These are phyloP conservation scores for Lobosporangium transversale DNA, from an alignment of 192 early-diverging fungal species.

Conservation along the genomic window DNA sequence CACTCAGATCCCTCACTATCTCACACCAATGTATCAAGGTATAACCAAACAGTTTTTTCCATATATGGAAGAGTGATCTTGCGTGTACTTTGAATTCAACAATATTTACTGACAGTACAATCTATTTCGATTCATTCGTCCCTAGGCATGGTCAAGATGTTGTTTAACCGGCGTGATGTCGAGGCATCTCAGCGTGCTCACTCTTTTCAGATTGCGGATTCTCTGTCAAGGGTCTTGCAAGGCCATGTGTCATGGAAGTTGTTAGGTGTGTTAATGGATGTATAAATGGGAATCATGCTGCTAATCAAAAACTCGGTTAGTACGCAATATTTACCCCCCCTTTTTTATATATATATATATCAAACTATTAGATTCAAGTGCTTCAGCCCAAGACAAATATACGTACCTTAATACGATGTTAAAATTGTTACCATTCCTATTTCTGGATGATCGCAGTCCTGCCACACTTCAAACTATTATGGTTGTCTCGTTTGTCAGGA, in stretches of 20 bases:
- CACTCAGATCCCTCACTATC: conserved; percentile 69
- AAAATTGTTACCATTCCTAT: conserved; percentile 62
- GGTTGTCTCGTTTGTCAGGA: conserved; percentile 68
- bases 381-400: conserved; percentile 54
- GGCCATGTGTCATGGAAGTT: conserved; percentile 62
- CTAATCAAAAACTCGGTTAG: too few relatives aligned
- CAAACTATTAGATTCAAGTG: conserved; percentile 14
- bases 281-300: not conserved
- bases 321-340: too few relatives aligned
- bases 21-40: conserved; percentile 77
- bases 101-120: too few relatives aligned
- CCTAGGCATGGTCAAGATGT: conserved; percentile 69
- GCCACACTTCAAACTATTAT: conserved; percentile 69
- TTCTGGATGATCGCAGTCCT: conserved; percentile 69
- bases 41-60: too few relatives aligned
- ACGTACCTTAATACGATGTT: conserved; percentile 68
- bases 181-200: conserved; percentile 59
- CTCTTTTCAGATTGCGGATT: conserved; percentile 68
- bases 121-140: not conserved
- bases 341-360: too few relatives aligned
- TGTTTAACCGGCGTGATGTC: conserved; percentile 64
- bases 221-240: conserved; percentile 62
- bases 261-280: conserved; percentile 35
- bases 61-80: too few relatives aligned
- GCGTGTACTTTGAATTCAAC: too few relatives aligned